Evolutionary conservation across 768 basidiomycete species (phyloP), one percentile per base, ranked within the genome.

Genomic region (Stropharia rugosoannulata): DNA sequence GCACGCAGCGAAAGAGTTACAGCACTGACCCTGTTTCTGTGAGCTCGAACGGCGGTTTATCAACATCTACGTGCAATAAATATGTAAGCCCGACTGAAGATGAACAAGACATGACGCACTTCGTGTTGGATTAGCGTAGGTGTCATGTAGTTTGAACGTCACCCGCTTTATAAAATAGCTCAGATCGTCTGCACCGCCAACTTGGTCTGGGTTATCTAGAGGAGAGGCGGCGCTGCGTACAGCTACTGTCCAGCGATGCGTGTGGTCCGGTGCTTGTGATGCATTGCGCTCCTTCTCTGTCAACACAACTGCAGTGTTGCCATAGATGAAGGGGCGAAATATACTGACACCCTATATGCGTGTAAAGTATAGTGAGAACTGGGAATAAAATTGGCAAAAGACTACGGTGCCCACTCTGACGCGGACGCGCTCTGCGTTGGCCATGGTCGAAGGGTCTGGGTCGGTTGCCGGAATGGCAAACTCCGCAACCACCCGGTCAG

Each of bases 111-210:
- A 49, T 40, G 41, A 78, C 87, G 67, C 64, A 97, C 96, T 90
- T 75, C 97, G 78, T 37, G 86, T 86, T 2, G 95, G 93, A 67
- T 89, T 94, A 2, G 93, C 73, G 71, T 98, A 98, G 1, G 95
- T 98, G 62, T 99, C 97, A 72, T 99, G 96, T 50, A 99, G 73
- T 71, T 94, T 96, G 85, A 99, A 98, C 13, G 94, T 90, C 49
- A 98, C 96, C 54, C 94, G 85, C 69, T 96, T 98, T 68, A 99
- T 86, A 68, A 96, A 93, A 64, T 97, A 91, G 62, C 84, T 81
- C 36, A 95, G 68, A 65, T 98, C 94, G 69, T 98, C 95, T 51
- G 86, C 89, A 12, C 93, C 94, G 18, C 95, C 95, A 18, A 95
- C 91, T 44, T 83, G 77, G 45, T 92, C 87, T 45, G 86, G 82